Base-by-base conservation (phyloP, 129 eudicot species). In the Deinandra increscens region DNA sequence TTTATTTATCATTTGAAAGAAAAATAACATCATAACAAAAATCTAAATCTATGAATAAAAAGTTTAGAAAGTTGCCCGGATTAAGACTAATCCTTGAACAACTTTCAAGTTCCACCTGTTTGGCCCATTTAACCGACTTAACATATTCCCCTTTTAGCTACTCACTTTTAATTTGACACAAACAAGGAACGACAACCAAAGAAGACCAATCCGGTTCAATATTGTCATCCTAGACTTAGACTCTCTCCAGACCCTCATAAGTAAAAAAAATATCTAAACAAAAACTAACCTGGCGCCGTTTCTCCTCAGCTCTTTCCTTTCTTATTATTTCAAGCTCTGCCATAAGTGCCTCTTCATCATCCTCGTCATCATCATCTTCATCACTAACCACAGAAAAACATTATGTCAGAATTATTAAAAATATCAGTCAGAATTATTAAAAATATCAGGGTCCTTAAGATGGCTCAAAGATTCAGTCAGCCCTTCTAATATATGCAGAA, bases 241-340 rank as follows among this genome's bases (percentile, higher is more conserved):
- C 55, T 48, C 22, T 7, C 20, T 13, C 29, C 12, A 13, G 22
- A 36, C 8, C 60, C 61, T 22, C n/a, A 1, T 20, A 56, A 5
- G 17, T 23, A 14, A 56, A 26, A 26, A 26, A 26, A 11, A 56
- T 23, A 4, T 0, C 3, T 3, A 56, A 37, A 54, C 6, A 48
- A 61, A 14, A 42, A 79, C 94, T 84, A 60, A 91, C 97, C 73
- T 82, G 79, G 20, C 87, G 87, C 7, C 81, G 66, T 68, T 85
- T 94, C 82, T 87, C 97, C 78, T 94, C 99, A 0, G 96, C 94
- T 70, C 91, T 85, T 79, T 94, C 99, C 82, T 84, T 94, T 82
- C 82, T 88, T 72, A 92, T 81, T 37, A 79, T 80, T 76, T 86
- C 98, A 78, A 92, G 98, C 77, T 89, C 98, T 49, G 95, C 95